Percentiles rank a stretch among this genome's conserved stretches.
Evolutionary conservation across 1,284 basidiomycete genomes (phyloP).

Genomic region (Tranzscheliella williamsii): DNA sequence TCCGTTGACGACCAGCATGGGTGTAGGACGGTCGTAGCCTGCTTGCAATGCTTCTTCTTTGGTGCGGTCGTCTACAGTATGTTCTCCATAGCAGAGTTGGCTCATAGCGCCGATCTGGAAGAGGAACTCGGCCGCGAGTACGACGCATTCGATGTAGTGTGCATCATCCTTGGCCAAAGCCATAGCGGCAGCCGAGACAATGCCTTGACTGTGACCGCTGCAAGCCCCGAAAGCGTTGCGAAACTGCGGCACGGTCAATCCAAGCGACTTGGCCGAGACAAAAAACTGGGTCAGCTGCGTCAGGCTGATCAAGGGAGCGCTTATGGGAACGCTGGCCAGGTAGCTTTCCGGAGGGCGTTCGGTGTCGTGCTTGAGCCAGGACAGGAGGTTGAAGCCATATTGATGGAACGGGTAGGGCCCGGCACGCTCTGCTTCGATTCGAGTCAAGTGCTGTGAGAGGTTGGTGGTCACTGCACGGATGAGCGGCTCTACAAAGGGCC

Average conservation of each 20-base stretch:
- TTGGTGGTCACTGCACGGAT: constrained; percentile 68
- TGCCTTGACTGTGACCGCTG: constrained; percentile 95
- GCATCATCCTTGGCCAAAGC: constrained; percentile 76
- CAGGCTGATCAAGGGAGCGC: constrained; percentile 90
- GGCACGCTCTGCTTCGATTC: constrained; percentile 65
- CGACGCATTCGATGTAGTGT: constrained; percentile 73
- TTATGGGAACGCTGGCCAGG: constrained; percentile 90
- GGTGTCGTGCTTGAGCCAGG: constrained; percentile 77
- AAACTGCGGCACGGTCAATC: constrained; percentile 79
- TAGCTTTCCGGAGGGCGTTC: constrained; percentile 81
- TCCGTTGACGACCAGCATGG: constrained; percentile 90
- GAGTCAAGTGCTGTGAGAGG: constrained; percentile 40
- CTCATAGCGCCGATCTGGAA: constrained; percentile 92
- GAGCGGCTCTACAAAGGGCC: constrained; percentile 77
- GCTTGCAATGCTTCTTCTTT: constrained; percentile 85
- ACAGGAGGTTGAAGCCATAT: constrained; percentile 77
- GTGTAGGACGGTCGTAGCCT: constrained; percentile 87
- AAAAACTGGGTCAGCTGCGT: constrained; percentile 94
- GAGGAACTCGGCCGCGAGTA: constrained; percentile 84
- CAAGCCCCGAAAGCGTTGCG: constrained; percentile 77
- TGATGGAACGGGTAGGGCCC: constrained; percentile 70
- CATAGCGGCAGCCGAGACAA: constrained; percentile 86
- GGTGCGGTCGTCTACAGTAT: constrained; percentile 84
- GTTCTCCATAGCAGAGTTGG: constrained; percentile 90
- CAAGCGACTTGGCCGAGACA: constrained; percentile 73